phyloP scores from a whole-genome alignment of 2,329 filamentous ascomycete genomes.

The Exophiala aquamarina region DNA sequence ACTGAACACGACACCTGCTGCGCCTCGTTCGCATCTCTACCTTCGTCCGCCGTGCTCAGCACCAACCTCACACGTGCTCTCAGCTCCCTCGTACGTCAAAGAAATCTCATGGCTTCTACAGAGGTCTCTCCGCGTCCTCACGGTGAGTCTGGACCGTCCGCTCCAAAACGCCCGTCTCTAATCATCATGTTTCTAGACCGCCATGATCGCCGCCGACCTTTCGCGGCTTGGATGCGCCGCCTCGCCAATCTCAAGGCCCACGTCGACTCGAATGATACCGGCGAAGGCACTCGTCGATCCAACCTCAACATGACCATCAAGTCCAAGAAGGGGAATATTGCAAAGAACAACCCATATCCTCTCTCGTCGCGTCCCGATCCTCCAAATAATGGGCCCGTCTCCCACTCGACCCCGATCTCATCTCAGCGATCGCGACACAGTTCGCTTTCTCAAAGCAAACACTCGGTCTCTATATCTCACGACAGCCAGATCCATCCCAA shows the following conservation, averaged over 20 bases:
- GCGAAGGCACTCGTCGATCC: slow-evolving; percentile 21
- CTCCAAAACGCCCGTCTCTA: slow-evolving; percentile 2
- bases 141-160: slow-evolving; percentile 16
- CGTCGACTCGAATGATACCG: slow-evolving; percentile 48
- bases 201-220: slow-evolving; percentile 75
- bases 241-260: slow-evolving; percentile 82
- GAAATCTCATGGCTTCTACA: slow-evolving; percentile 24
- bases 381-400: slow-evolving; percentile 52
- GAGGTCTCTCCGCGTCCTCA: slow-evolving; percentile 25
- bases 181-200: slow-evolving; percentile 54
- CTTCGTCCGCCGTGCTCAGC: no score
- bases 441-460: slow-evolving; percentile 58
- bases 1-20: no score
- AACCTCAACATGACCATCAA: slow-evolving; percentile 19
- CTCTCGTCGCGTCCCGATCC: slow-evolving; percentile 60
- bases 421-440: slow-evolving; percentile 55
- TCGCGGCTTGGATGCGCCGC: slow-evolving; percentile 92
- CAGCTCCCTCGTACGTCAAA: background rate
- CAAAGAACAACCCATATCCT: slow-evolving; percentile 89
- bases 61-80: background rate
- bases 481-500: slow-evolving; percentile 62
- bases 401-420: slow-evolving; percentile 52
- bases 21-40: no score
- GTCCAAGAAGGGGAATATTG: slow-evolving; percentile 59
- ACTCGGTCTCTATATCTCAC: slow-evolving; percentile 61